Evolutionary conservation across 345 rosid genomes (phyloP).

Genomic region (Murraya paniculata): DNA sequence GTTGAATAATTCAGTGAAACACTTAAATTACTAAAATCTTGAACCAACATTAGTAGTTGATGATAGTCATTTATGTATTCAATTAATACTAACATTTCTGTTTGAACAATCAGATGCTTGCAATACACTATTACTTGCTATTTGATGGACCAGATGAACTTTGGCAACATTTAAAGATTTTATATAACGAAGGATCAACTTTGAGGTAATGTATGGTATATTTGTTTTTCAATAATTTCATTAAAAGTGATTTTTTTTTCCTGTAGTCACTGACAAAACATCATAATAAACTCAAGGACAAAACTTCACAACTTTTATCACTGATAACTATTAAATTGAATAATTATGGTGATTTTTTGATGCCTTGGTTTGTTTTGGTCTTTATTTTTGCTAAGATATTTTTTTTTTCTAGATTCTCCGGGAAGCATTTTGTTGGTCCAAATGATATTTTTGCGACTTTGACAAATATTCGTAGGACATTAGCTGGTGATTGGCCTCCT

Average conservation of each 20-base stretch:
- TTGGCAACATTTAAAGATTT: conserved; percentile 67
- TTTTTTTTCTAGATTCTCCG: conserved; percentile 46
- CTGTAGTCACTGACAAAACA: too few relatives aligned
- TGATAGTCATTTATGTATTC: not conserved
- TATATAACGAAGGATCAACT: conserved; percentile 64
- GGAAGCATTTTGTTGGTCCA: conserved; percentile 53
- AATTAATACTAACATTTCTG: conserved; percentile 2
- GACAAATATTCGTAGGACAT: conserved; percentile 63
- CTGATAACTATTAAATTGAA: not conserved
- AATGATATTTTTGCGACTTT: conserved; percentile 51
- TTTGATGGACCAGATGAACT: conserved; percentile 83
- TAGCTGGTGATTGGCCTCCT: conserved; percentile 80
- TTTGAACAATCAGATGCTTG: conserved; percentile 63
- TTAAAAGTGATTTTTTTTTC: not conserved
- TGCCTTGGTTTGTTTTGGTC: not conserved
- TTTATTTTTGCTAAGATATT: not conserved
- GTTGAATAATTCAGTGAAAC: not conserved
- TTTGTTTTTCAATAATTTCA: not conserved
- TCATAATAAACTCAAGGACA: too few relatives aligned
- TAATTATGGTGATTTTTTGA: not conserved
- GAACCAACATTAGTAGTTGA: not conserved
- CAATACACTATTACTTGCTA: conserved; percentile 90
- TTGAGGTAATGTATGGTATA: conserved; percentile 52
- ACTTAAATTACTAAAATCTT: not conserved
- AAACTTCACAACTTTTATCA: conserved; percentile 4